Base-by-base conservation (phyloP, 1,284 basidiomycete genomes). In the Amylostereum areolatum region DNA sequence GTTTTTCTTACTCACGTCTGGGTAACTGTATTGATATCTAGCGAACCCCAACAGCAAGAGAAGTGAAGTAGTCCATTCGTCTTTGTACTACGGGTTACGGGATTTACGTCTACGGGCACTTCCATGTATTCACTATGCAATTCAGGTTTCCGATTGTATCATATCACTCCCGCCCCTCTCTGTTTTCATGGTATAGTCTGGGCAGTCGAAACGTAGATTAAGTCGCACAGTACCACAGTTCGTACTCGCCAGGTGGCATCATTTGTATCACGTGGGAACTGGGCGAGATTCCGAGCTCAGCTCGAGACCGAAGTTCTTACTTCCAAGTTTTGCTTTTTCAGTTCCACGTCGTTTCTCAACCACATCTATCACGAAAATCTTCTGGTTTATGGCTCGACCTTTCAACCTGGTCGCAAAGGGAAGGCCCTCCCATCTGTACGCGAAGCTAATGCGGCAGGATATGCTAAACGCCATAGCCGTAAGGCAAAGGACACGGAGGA, bases 41-140 rank as follows among this genome's bases (percentile, higher is more conserved):
- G 41, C 50, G n/a, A 11, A 18, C 7, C 52, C 18, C 51, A 53
- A 58, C 59, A 88, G 85, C 49, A 89, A 93, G 83, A 93, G 86
- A 97, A 97, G 81, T 96, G 69, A 97, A 95, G 83, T 93, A 93
- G 78, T 82, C 64, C 62, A 49, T 59, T 59, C 62, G 55, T 51
- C 48, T 52, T 40, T 43, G 18, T 24, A 29, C 43, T 40, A 28
- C 43, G 36, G 46, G 32, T n/a, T 45, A 29, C 28, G 18, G 39
- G 35, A 10, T 30, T 24, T 18, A 25, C 39, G 37, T 30, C 27
- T 37, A 39, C 8, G 35, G 27, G 41, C 7, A 28, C 28, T 31
- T 12, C 32, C 30, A 46, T 43, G 32, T 42, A 43, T 48, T 49
- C 51, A 42, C 43, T 46, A 50, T 51, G 47, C 48, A 48, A 41